Evolutionary conservation across 2,329 filamentous ascomycete species (phyloP).

Genomic region (Monosporascus sp.): DNA sequence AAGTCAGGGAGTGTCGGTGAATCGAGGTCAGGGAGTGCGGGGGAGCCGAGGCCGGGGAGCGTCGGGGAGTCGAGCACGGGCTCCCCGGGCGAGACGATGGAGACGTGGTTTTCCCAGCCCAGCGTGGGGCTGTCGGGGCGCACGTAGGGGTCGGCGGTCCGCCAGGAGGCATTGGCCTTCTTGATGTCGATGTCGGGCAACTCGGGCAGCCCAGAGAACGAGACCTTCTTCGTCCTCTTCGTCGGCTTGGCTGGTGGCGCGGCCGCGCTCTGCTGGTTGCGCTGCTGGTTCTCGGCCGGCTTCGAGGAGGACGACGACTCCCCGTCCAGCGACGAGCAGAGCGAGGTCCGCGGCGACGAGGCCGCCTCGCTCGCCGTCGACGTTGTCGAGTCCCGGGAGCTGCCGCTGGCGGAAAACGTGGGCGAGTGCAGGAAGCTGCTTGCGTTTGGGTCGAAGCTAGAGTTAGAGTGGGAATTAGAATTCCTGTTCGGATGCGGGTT

Average conservation of each 20-base stretch:
- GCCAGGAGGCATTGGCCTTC: no score
- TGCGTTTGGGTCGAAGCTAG: no score
- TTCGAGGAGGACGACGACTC: constrained; percentile 12
- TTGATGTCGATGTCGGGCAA: constrained; percentile 22
- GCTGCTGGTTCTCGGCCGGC: not conserved
- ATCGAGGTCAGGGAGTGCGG: no score
- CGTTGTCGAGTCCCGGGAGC: constrained; percentile 28
- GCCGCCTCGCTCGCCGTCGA: constrained; percentile 35
- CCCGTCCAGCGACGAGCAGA: constrained; percentile 23
- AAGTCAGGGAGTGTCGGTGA: no score
- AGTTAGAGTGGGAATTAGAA: no score
- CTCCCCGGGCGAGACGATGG: constrained; percentile 4
- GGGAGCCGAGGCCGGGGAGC: no score
- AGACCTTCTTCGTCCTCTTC: constrained; percentile 36
- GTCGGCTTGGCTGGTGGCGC: constrained; percentile 6
- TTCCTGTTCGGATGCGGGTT: no score
- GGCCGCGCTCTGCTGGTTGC: constrained; percentile 13
- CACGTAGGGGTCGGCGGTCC: constrained; percentile 37
- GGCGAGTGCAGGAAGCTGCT: constrained; percentile 40
- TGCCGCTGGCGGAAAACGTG: constrained; percentile 40
- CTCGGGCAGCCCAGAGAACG: constrained; percentile 31
- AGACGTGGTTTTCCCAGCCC: constrained; percentile 39
- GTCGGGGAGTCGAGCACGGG: no score
- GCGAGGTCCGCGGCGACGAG: constrained; percentile 43
- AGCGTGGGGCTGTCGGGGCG: constrained; percentile 57